These are phyloP conservation scores for Urtica urens DNA, from an alignment of 306 rosid genomes.

Conservation along the genomic window DNA sequence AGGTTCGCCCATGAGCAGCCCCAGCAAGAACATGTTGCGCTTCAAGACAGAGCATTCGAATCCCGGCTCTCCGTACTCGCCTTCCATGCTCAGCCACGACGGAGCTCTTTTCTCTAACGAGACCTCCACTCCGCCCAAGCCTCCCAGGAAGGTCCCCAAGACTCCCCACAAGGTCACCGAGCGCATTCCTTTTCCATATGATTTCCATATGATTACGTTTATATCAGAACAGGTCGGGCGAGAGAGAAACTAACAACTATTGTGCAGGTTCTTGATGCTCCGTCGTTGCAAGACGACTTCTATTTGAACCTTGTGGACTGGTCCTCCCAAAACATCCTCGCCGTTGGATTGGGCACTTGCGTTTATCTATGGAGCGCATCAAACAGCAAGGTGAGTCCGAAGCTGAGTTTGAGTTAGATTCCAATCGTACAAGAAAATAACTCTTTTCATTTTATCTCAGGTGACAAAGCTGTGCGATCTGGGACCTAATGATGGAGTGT, in stretches of 20 bases:
- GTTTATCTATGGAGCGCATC: slow-evolving; percentile 97
- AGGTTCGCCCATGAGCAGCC: slow-evolving; percentile 67
- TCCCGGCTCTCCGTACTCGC: slow-evolving; percentile 77
- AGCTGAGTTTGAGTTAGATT: neutral
- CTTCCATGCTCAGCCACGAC: slow-evolving; percentile 53
- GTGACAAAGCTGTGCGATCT: slow-evolving; percentile 90
- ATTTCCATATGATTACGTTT: neutral
- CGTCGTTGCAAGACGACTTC: slow-evolving; percentile 98
- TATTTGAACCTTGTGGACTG: slow-evolving; percentile 97
- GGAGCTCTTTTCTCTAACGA: slow-evolving; percentile 32
- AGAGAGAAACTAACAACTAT: neutral
- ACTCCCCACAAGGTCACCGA: slow-evolving; percentile 93
- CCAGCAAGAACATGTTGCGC: slow-evolving; percentile 81
- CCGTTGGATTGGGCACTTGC: slow-evolving; percentile 88
- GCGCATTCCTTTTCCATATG: neutral
- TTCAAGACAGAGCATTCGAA: slow-evolving; percentile 67
- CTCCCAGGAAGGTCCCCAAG: slow-evolving; percentile 91
- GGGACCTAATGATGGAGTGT: slow-evolving; percentile 93
- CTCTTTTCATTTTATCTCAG: slow-evolving; percentile 25
- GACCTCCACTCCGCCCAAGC: slow-evolving; percentile 76
- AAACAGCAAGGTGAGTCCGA: slow-evolving; percentile 54
- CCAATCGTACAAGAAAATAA: neutral
- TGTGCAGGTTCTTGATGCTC: slow-evolving; percentile 90
- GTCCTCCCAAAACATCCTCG: slow-evolving; percentile 95
- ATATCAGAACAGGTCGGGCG: neutral